These are phyloP conservation scores for Euryodendron excelsum DNA, from an alignment of 148 eudicot species.

Conservation along the genomic window DNA sequence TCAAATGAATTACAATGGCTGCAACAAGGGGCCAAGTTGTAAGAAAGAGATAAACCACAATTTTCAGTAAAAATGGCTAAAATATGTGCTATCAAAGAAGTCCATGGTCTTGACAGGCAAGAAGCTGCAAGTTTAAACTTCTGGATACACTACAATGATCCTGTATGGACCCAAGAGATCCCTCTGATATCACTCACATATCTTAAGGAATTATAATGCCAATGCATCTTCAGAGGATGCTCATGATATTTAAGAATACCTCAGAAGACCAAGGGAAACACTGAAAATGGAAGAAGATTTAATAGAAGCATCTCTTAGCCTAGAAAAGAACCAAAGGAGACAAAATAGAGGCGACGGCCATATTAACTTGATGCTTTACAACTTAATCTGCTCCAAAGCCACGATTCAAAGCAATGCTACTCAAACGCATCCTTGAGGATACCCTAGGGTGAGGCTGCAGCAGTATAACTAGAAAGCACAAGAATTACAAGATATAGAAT, in stretches of 20 bases:
- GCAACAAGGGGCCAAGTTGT: slow-evolving; percentile 30
- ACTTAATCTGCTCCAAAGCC: neutral
- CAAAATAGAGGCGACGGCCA: too few species aligned
- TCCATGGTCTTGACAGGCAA: neutral
- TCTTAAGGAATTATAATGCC: neutral
- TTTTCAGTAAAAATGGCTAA: neutral
- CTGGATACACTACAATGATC: neutral
- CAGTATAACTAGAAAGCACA: too few species aligned
- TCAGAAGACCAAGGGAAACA: too few species aligned
- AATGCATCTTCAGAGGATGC: too few species aligned
- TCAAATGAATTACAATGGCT: slow-evolving; percentile 92
- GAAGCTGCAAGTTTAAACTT: slow-evolving; percentile 8
- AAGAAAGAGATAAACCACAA: neutral
- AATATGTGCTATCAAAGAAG: neutral
- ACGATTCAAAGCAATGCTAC: neutral
- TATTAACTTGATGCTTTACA: too few species aligned
- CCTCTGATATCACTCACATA: neutral
- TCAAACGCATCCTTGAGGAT: neutral
- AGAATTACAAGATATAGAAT: too few species aligned
- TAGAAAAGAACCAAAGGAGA: too few species aligned
- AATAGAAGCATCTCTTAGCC: too few species aligned
- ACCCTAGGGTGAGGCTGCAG: neutral
- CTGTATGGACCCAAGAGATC: too few species aligned
- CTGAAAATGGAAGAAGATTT: too few species aligned
- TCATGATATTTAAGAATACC: too few species aligned